phyloP scores from a whole-genome alignment of 2,329 filamentous ascomycete genomes.

The Trichocomaceae sp. region DNA sequence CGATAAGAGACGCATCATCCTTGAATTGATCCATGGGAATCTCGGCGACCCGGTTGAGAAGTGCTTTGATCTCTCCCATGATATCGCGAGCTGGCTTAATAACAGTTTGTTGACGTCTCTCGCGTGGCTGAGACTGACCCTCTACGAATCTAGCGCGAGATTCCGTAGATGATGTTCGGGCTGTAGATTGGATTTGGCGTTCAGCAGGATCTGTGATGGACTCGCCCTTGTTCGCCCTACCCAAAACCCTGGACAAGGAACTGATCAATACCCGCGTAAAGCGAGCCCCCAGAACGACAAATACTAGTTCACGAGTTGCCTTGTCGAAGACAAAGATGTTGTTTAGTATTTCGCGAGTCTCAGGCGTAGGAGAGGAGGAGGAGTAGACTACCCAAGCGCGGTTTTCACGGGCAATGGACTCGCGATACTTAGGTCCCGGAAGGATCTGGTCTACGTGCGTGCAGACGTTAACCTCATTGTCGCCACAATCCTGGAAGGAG shows the following conservation, averaged over 20 bases:
- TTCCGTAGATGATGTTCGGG: not conserved
- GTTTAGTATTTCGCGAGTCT: conserved; percentile 9
- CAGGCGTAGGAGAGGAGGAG: not conserved
- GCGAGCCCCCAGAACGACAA: conserved; percentile 18
- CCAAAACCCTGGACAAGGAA: not conserved
- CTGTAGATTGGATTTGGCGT: not conserved
- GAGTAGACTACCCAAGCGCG: not conserved
- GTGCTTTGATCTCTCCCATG: not conserved
- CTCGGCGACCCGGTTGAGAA: not conserved
- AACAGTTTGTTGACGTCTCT: not conserved
- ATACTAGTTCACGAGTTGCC: conserved; percentile 11
- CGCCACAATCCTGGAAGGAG: conserved; percentile 11
- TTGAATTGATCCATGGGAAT: not conserved
- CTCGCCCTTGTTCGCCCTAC: not conserved
- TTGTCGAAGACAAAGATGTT: conserved; percentile 24
- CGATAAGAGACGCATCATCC: conserved; percentile 7
- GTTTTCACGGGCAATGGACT: conserved; percentile 4
- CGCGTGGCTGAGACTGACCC: no score
- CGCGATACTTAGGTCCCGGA: conserved; percentile 14
- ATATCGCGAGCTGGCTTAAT: not conserved
- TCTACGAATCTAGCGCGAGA: not conserved
- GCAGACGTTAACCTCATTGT: conserved; percentile 19
- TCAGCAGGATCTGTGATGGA: conserved; percentile 12
- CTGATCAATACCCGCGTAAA: not conserved
- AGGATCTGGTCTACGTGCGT: conserved; percentile 13